These are phyloP conservation scores for Picochlorum sp. DNA, from an alignment of 139 green algal genomes.

Conservation along the genomic window DNA sequence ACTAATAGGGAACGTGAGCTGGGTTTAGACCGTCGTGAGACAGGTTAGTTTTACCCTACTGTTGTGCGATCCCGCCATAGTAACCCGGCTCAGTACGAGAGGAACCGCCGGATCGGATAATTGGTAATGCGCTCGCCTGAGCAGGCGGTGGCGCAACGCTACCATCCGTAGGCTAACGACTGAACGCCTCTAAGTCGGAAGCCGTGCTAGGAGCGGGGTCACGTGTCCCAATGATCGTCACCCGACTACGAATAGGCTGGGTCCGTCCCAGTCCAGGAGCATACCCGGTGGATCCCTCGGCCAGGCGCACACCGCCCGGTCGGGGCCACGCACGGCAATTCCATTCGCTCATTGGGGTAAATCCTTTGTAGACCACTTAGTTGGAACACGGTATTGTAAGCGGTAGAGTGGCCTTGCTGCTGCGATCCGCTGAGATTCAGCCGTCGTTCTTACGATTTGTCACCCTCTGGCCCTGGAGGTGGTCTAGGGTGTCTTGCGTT, in stretches of 20 bases:
- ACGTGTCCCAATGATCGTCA: slow-evolving; percentile 54
- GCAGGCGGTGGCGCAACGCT: slow-evolving; percentile 74
- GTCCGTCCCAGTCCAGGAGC: slow-evolving; percentile 42
- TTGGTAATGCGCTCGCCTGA: slow-evolving; percentile 69
- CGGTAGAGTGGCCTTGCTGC: slow-evolving; percentile 75
- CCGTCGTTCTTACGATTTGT: slow-evolving; percentile 47
- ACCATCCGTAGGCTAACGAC: slow-evolving; percentile 72
- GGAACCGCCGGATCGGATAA: slow-evolving; percentile 79
- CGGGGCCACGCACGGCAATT: slow-evolving; percentile 45
- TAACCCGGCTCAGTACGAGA: slow-evolving; percentile 87
- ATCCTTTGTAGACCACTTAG: slow-evolving; percentile 80
- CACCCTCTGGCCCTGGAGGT: slow-evolving; percentile 2
- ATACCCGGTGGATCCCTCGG: slow-evolving; percentile 44
- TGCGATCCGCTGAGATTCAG: slow-evolving; percentile 76
- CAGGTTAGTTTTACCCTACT: slow-evolving; percentile 60
- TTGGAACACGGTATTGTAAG: slow-evolving; percentile 76
- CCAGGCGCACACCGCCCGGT: slow-evolving; percentile 23
- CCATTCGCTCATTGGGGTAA: slow-evolving; percentile 61
- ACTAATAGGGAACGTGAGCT: slow-evolving; percentile 72
- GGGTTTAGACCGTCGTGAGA: slow-evolving; percentile 60
- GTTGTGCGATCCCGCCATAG: slow-evolving; percentile 69
- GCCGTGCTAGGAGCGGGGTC: slow-evolving; percentile 51
- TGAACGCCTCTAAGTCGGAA: slow-evolving; percentile 79
- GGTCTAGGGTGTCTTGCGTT: background rate
- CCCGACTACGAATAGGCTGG: slow-evolving; percentile 60